Evolutionary conservation across 2,329 filamentous ascomycete genomes (phyloP), one percentile per base, ranked within the genome.

Genomic region (Alternaria atra): DNA sequence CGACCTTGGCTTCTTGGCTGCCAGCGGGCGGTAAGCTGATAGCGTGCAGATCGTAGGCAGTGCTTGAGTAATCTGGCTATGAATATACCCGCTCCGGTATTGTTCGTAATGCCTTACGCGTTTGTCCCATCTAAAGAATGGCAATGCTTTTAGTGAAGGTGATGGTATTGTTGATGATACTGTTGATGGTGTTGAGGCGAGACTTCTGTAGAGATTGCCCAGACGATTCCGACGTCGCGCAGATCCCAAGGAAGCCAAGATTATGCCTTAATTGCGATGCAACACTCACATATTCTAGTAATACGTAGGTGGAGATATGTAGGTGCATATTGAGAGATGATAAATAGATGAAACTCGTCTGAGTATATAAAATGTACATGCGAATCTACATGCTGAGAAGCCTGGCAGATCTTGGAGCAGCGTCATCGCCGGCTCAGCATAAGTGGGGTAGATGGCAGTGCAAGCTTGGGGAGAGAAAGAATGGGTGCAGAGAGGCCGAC

Each of bases 1-100:
- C 53, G 61, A 47, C 53, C 64, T 67, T 68, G 64, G 60, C 64
- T 39, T 27, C 66, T 68, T 68, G 66, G 66, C 66, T 51, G 10
- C 20, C 25, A 23, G 54, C 17, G 51, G 37, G 37, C 53, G 43
- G 51, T 60, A 56, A 63, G 42, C 37, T 47, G 37, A 52, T n/a
- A 50, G 27, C 13, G 35, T 42, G 23, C 53, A 51, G 55, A 66
- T 65, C 55, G 29, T 48, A 23, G 42, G 35, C 29, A 34, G 52
- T 52, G 23, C 25, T 30, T 5, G 35, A 57, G n/a, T 44, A 20
- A 32, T 35, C 4, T n/a, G 4, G 23, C 43, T 34, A 29, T 27
- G 30, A n/a, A 43, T 15, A 43, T 44, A 7, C 50, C 8, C 32
- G 27, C 42, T 43, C 25, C 23, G 30, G 39, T 25, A 4, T 29